Evolutionary conservation across 2,329 filamentous ascomycete species (phyloP).

Genomic region (Boeremia lycopersici): DNA sequence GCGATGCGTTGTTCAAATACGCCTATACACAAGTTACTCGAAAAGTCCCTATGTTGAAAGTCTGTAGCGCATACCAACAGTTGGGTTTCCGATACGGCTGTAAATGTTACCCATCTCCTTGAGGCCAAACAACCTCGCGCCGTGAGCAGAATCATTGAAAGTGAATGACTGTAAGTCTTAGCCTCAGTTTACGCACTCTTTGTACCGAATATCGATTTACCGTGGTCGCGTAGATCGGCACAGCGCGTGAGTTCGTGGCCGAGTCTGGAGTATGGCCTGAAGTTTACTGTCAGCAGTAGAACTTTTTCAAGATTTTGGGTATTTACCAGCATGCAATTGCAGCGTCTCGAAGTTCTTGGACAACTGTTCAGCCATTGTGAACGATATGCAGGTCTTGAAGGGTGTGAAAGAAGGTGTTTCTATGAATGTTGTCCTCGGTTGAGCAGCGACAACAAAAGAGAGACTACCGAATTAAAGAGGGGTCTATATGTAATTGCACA

Average conservation of each 20-base stretch:
- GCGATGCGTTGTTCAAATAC: constrained; percentile 96
- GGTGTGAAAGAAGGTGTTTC: too few relatives aligned
- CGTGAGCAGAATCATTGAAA: constrained; percentile 96
- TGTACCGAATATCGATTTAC: constrained; percentile 46
- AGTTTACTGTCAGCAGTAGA: constrained; percentile 2
- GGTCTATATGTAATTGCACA: constrained; percentile 21
- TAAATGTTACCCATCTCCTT: constrained; percentile 99
- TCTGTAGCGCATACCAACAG: constrained; percentile 55
- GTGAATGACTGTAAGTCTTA: constrained; percentile 70
- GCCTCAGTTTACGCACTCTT: neutral
- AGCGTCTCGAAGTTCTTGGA: constrained; percentile 57
- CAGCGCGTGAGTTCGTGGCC: constrained; percentile 83
- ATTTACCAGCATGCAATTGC: constrained; percentile 57
- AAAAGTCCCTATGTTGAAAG: constrained; percentile 58
- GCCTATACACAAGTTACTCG: constrained; percentile 65
- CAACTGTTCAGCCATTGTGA: constrained; percentile 47
- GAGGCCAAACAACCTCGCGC: constrained; percentile 91
- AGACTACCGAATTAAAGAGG: constrained; percentile 19
- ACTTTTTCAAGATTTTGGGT: neutral
- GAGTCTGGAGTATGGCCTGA: constrained; percentile 78
- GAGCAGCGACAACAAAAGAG: constrained; percentile 10
- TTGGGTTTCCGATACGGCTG: constrained; percentile 81
- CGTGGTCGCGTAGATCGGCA: constrained; percentile 95
- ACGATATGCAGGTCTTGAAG: neutral
- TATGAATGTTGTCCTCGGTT: constrained; percentile 13